Evolutionary conservation across 768 basidiomycete genomes (phyloP).

Genomic region (Pilatotrama ljubarskyi): DNA sequence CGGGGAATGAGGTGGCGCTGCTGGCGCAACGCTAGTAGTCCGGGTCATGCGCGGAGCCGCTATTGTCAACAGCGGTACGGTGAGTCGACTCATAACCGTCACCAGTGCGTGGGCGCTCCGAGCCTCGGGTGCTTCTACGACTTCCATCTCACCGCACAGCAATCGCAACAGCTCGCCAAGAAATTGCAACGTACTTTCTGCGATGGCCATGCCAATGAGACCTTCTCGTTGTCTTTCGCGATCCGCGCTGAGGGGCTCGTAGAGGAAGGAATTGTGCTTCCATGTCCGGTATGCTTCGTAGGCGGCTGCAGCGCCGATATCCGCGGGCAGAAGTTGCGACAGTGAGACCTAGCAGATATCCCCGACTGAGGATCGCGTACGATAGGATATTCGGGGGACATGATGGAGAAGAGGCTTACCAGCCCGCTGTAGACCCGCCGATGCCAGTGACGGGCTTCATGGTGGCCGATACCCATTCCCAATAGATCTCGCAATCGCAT

Average conservation of each 20-base stretch:
- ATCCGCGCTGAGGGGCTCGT: constrained; percentile 57
- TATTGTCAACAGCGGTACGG: no score
- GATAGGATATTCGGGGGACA: background rate
- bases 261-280: constrained; percentile 54
- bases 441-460: constrained; percentile 69
- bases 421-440: constrained; percentile 62
- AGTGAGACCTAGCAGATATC: constrained; percentile 47
- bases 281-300: constrained; percentile 75
- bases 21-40: no score
- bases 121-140: background rate
- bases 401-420: constrained; percentile 37
- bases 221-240: constrained; percentile 64
- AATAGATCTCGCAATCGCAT: constrained; percentile 27
- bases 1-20: no score
- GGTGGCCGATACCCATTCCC: constrained; percentile 48
- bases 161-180: background rate
- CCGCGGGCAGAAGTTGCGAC: constrained; percentile 49
- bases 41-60: no score
- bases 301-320: constrained; percentile 76
- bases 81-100: no score
- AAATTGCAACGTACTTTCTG: constrained; percentile 52
- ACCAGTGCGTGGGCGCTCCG: background rate
- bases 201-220: constrained; percentile 66
- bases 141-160: background rate
- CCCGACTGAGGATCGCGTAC: background rate